Evolutionary conservation across 176 grass and related monocot genomes (phyloP).

Genomic region (Avena atlantica): DNA sequence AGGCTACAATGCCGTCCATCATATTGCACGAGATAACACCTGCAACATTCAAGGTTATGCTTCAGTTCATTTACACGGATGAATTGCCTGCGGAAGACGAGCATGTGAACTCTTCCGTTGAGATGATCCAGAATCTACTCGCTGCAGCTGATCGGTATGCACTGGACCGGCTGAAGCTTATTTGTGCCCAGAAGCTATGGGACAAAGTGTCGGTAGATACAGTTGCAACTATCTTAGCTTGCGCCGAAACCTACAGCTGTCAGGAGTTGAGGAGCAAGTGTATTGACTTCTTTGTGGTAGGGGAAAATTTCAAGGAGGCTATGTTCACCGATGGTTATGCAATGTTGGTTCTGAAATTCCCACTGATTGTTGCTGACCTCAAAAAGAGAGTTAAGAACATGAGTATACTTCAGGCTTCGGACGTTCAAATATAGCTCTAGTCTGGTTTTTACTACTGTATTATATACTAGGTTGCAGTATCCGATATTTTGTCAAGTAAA

Average conservation of each 20-base stretch:
- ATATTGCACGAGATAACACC: conserved; percentile 35
- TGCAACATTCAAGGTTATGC: conserved; percentile 43
- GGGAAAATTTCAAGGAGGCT: conserved; percentile 48
- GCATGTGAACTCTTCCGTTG: not conserved
- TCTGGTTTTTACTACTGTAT: not conserved
- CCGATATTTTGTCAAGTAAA: not conserved
- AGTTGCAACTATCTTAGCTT: conserved; percentile 43
- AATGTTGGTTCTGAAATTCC: not conserved
- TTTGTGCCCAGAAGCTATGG: conserved; percentile 6
- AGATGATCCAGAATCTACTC: conserved; percentile 16
- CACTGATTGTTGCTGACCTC: not conserved
- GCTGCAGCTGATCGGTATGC: conserved; percentile 61
- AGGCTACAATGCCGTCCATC: conserved; percentile 20
- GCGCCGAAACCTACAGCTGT: conserved; percentile 57
- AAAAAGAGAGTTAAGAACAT: not conserved
- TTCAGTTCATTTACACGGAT: conserved; percentile 64
- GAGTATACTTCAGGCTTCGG: not conserved
- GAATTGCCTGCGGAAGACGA: not conserved
- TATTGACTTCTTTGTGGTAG: conserved; percentile 47
- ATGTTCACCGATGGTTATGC: conserved; percentile 26
- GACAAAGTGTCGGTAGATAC: conserved; percentile 40
- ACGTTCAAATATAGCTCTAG: not conserved
- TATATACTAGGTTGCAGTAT: not conserved
- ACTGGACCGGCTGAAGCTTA: conserved; percentile 59
- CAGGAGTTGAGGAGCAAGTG: conserved; percentile 54